A percentile compares a stretch with the other conserved stretches of the same genome.
Evolutionary conservation across 805 yeast genomes (phyloP).

Genomic region (Zygosaccharomyces pseudorouxii): DNA sequence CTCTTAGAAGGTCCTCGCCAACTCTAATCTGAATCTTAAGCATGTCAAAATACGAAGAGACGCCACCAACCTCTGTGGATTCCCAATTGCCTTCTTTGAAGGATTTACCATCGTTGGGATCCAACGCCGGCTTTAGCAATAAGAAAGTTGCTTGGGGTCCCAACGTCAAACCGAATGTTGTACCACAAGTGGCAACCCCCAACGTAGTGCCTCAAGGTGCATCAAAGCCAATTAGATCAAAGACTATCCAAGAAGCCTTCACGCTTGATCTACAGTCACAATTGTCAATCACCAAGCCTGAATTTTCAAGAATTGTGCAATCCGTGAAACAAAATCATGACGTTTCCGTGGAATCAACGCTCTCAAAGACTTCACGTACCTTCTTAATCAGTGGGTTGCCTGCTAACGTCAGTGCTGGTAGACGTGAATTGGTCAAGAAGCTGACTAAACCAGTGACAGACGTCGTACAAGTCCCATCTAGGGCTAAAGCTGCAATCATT

Average conservation of each 20-base stretch:
- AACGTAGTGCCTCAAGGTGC: conserved; percentile 22
- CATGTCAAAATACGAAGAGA: conserved; percentile 15
- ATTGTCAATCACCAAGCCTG: conserved; percentile 56
- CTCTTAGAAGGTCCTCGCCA: neutral
- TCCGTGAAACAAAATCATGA: conserved; percentile 53
- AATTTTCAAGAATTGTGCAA: conserved; percentile 61
- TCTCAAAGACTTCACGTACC: conserved; percentile 74
- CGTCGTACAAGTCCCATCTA: conserved; percentile 66
- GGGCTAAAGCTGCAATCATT: conserved; percentile 70
- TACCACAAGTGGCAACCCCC: conserved; percentile 21
- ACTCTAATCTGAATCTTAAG: neutral
- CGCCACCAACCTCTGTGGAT: conserved; percentile 20
- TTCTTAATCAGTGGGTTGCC: conserved; percentile 76
- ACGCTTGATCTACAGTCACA: conserved; percentile 68
- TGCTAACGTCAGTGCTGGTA: conserved; percentile 61
- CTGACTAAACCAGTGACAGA: conserved; percentile 69
- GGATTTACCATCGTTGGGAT: conserved; percentile 66
- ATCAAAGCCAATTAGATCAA: conserved; percentile 49
- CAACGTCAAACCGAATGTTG: conserved; percentile 41
- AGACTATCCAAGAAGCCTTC: conserved; percentile 72
- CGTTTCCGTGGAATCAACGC: conserved; percentile 76
- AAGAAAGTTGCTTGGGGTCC: conserved; percentile 42
- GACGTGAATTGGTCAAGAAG: conserved; percentile 67
- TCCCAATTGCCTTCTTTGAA: conserved; percentile 32
- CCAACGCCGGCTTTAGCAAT: conserved; percentile 35